These are phyloP conservation scores for Cokeromyces recurvatus DNA, from an alignment of 371 early-diverging fungal species.

Conservation along the genomic window DNA sequence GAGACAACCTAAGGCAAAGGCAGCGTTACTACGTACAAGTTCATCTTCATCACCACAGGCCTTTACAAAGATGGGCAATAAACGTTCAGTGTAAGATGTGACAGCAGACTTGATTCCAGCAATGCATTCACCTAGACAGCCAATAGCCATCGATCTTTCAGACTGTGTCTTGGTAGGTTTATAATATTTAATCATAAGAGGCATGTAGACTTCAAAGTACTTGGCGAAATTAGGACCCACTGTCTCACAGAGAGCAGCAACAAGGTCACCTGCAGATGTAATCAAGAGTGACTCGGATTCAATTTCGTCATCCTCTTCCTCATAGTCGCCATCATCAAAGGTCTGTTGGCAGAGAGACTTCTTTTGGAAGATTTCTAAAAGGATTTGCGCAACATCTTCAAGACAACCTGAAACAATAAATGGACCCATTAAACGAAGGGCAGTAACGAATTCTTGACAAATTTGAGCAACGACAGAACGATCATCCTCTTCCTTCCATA, in stretches of 20 bases:
- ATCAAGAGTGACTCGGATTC: constrained; percentile 80
- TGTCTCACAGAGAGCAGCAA: constrained; percentile 69
- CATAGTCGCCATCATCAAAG: constrained; percentile 58
- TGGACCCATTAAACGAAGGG: constrained; percentile 78
- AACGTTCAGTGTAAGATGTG: constrained; percentile 66
- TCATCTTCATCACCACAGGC: constrained; percentile 71
- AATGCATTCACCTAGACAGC: constrained; percentile 77
- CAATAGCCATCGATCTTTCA: constrained; percentile 86
- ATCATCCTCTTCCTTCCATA: constrained; percentile 81
- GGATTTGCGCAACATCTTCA: constrained; percentile 46
- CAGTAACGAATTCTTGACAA: constrained; percentile 68
- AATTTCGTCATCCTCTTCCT: constrained; percentile 75
- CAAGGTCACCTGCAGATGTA: constrained; percentile 74
- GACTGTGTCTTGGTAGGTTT: constrained; percentile 58
- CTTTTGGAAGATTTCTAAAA: constrained; percentile 71
- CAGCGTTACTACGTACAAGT: constrained; percentile 82
- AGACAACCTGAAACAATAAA: constrained; percentile 57
- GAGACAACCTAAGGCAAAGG: constrained; percentile 77
- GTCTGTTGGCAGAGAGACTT: constrained; percentile 75
- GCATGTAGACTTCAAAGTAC: constrained; percentile 68
- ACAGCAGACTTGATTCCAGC: constrained; percentile 63
- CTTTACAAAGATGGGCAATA: constrained; percentile 57
- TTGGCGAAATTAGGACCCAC: constrained; percentile 69
- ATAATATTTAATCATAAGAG: constrained; percentile 71
- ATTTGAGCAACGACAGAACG: constrained; percentile 71